These are phyloP conservation scores for Coemansia sp. DNA, from an alignment of 192 early-diverging fungal genomes.

Conservation along the genomic window DNA sequence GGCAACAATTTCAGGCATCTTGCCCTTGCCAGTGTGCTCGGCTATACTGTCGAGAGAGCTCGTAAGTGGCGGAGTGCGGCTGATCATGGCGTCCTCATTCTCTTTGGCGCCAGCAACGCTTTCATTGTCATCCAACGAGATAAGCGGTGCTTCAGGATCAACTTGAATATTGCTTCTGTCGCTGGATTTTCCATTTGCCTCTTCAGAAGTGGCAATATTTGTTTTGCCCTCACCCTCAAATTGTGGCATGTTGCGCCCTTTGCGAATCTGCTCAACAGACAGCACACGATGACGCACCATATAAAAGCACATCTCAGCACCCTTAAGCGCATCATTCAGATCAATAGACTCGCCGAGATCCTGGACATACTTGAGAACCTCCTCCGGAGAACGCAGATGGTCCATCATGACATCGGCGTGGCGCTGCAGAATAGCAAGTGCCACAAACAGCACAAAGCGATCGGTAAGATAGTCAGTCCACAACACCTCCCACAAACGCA, in stretches of 20 bases:
- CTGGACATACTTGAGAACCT: slow-evolving; percentile 91
- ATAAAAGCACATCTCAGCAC: slow-evolving; percentile 74
- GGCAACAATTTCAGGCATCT: not conserved
- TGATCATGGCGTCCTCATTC: slow-evolving; percentile 18
- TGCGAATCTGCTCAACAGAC: slow-evolving; percentile 29
- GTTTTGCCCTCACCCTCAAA: slow-evolving; percentile 7
- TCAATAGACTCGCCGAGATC: slow-evolving; percentile 78
- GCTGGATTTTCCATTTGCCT: not conserved
- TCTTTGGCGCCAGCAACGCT: not conserved
- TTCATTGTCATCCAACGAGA: slow-evolving; percentile 26
- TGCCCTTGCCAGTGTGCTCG: not conserved
- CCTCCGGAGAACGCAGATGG: slow-evolving; percentile 81
- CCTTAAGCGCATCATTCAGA: slow-evolving; percentile 71
- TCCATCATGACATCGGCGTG: slow-evolving; percentile 79
- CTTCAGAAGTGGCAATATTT: not conserved
- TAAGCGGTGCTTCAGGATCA: slow-evolving; percentile 40
- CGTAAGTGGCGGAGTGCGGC: slow-evolving; percentile 12
- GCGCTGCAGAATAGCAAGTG: slow-evolving; percentile 90
- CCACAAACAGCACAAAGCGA: slow-evolving; percentile 91
- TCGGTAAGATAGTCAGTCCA: slow-evolving; percentile 72
- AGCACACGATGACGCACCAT: slow-evolving; percentile 43
- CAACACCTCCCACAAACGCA: slow-evolving; percentile 87
- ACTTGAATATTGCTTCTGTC: not conserved
- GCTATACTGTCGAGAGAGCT: slow-evolving; percentile 10
- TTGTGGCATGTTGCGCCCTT: slow-evolving; percentile 19